A percentile compares a stretch with the other conserved stretches of the same genome.
phyloP scores from a whole-genome alignment of 1,284 basidiomycete genomes.

The Ceratobasidium sp. region DNA sequence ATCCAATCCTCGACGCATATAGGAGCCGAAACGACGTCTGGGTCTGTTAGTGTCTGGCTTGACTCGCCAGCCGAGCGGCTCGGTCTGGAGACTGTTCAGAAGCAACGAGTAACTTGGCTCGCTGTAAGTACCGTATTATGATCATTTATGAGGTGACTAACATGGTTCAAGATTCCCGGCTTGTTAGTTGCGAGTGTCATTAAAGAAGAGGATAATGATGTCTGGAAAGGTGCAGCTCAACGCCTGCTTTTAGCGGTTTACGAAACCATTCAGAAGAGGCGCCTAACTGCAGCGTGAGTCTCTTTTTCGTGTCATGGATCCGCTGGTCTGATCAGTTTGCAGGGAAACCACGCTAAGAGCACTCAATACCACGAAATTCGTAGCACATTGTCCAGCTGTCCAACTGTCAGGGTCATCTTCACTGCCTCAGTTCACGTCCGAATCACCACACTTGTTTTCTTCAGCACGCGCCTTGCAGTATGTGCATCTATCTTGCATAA shows the following conservation, averaged over 20 bases:
- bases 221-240: conserved; percentile 23
- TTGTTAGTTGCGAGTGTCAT: conserved; percentile 24
- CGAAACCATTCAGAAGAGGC: conserved; percentile 21
- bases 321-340: background rate
- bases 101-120: conserved; percentile 15
- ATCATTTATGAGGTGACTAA: background rate
- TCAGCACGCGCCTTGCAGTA: conserved; percentile 33
- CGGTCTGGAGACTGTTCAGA: background rate
- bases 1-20: conserved; percentile 4
- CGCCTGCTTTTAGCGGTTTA: conserved; percentile 6
- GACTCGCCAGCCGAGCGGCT: background rate
- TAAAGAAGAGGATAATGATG: background rate
- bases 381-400: conserved; percentile 22
- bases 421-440: conserved; percentile 27
- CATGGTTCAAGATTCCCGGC: conserved; percentile 2
- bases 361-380: conserved; percentile 31
- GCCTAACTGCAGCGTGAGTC: conserved; percentile 27
- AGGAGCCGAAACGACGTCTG: conserved; percentile 12
- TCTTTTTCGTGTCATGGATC: background rate
- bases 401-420: conserved; percentile 32
- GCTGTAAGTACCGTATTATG: conserved; percentile 5
- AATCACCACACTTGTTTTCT: conserved; percentile 28
- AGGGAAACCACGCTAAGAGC: conserved; percentile 31
- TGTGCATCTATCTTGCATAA: background rate
- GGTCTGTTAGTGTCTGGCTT: conserved; percentile 28